These are phyloP conservation scores for Penicillium bialowiezense DNA, from an alignment of 495 filamentous ascomycete species.

Conservation along the genomic window DNA sequence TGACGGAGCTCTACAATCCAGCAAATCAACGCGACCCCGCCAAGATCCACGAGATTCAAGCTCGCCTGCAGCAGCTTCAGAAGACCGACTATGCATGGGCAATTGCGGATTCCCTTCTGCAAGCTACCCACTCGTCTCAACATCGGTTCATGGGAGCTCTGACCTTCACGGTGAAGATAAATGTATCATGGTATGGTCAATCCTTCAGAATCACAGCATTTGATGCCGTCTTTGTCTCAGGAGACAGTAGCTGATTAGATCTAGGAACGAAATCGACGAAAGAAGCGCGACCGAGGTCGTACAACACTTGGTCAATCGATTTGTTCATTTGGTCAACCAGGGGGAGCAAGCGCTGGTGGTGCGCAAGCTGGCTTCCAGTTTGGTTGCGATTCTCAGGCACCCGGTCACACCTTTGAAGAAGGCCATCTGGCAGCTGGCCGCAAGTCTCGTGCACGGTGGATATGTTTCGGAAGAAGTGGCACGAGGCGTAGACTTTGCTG, in stretches of 20 bases:
- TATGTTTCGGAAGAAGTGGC: constrained; percentile 50
- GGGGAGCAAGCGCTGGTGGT: constrained; percentile 64
- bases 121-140: constrained; percentile 56
- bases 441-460: constrained; percentile 54
- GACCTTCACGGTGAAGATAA: constrained; percentile 90
- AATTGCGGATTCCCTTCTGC: constrained; percentile 70
- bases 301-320: constrained; percentile 66
- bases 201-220: not conserved
- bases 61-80: constrained; percentile 73
- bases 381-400: constrained; percentile 77
- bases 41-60: constrained; percentile 66
- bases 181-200: constrained; percentile 37
- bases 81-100: constrained; percentile 79
- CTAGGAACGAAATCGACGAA: constrained; percentile 58
- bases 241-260: constrained; percentile 14
- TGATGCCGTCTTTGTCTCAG: not conserved
- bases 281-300: constrained; percentile 62
- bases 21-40: constrained; percentile 47
- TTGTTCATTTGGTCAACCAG: constrained; percentile 55
- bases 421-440: constrained; percentile 65
- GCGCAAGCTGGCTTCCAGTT: constrained; percentile 78
- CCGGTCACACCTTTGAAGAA: constrained; percentile 64
- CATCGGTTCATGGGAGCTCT: constrained; percentile 92
- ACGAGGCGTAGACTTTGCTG: constrained; percentile 45
- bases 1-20: constrained; percentile 66